Percentiles rank a stretch among this genome's conserved stretches.
Evolutionary conservation across 495 filamentous ascomycete species (phyloP).

Genomic region (Penicillium ochrochloron): DNA sequence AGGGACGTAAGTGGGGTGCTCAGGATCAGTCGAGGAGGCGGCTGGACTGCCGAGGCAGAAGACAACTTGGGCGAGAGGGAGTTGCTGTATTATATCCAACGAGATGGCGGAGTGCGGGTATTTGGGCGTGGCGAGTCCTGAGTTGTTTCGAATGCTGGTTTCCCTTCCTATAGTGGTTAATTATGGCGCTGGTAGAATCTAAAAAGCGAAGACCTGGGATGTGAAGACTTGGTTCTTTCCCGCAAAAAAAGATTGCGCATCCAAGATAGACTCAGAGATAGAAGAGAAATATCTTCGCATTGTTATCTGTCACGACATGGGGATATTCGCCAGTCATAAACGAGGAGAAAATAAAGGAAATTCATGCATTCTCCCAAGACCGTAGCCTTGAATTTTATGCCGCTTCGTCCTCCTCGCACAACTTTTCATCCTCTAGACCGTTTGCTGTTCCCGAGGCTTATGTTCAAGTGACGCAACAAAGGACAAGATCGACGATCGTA

Average conservation of each 20-base stretch:
- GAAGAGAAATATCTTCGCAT: conserved; percentile 47
- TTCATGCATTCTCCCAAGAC: conserved; percentile 46
- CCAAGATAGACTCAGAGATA: neutral
- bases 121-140: conserved; percentile 72
- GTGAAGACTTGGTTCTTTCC: neutral
- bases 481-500: conserved; percentile 27
- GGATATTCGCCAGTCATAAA: conserved; percentile 53
- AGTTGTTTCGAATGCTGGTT: neutral
- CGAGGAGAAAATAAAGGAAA: conserved; percentile 47
- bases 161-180: conserved; percentile 8
- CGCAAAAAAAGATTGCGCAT: neutral
- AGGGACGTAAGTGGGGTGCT: conserved; percentile 91
- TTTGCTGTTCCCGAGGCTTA: conserved; percentile 21
- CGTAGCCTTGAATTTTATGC: conserved; percentile 37
- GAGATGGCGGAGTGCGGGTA: conserved; percentile 77
- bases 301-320: conserved; percentile 48
- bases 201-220: neutral
- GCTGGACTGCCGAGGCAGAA: conserved; percentile 41
- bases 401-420: conserved; percentile 28
- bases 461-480: conserved; percentile 9
- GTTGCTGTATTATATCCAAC: conserved; percentile 77
- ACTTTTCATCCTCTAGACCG: conserved; percentile 27
- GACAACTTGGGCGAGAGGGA: conserved; percentile 64
- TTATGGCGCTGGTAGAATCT: conserved; percentile 4
- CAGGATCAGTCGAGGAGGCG: conserved; percentile 68